A percentile compares a stretch with the other conserved stretches of the same genome.
Conservation (phyloP, 495 filamentous ascomycete species). For the Xylaria flabelliformis region DNA sequence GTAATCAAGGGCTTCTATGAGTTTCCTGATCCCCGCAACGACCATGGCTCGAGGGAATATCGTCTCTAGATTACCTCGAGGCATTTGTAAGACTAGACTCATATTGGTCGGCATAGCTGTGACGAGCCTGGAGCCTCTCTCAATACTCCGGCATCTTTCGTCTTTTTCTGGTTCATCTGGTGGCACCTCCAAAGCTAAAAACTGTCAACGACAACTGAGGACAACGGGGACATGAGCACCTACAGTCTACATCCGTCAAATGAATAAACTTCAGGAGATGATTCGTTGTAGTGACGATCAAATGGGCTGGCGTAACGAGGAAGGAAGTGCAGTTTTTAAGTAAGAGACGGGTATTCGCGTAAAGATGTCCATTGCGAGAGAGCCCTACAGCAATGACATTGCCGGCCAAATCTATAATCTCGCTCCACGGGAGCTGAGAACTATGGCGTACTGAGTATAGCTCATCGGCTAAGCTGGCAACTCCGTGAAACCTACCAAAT, state of each 20-base stretch:
- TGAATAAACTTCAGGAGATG: conserved; percentile 95
- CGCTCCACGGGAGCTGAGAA: conserved; percentile 60
- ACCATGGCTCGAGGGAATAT: conserved; percentile 94
- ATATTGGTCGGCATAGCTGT: conserved; percentile 89
- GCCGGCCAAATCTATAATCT: conserved; percentile 48
- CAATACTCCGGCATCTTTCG: conserved; percentile 90
- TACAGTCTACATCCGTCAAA: conserved; percentile 70
- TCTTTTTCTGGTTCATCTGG: conserved; percentile 88
- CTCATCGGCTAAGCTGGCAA: conserved; percentile 41
- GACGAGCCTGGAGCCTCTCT: conserved; percentile 84
- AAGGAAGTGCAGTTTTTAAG: conserved; percentile 92
- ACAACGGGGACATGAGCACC: conserved; percentile 29
- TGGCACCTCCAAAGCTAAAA: conserved; percentile 76
- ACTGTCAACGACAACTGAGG: conserved; percentile 28
- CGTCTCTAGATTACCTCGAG: conserved; percentile 92
- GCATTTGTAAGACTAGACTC: conserved; percentile 86
- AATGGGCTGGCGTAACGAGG: conserved; percentile 76
- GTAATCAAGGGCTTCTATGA: conserved; percentile 81
- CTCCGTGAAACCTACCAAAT: conserved; percentile 44
- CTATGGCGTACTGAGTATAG: conserved; percentile 46
- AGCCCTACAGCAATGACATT: conserved; percentile 64
- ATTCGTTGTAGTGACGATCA: conserved; percentile 89
- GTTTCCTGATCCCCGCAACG: conserved; percentile 80
- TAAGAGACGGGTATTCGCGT: conserved; percentile 74
- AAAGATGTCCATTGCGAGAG: conserved; percentile 76